Conservation (phyloP, 2,329 filamentous ascomycete genomes). For the Talaromyces sp. region DNA sequence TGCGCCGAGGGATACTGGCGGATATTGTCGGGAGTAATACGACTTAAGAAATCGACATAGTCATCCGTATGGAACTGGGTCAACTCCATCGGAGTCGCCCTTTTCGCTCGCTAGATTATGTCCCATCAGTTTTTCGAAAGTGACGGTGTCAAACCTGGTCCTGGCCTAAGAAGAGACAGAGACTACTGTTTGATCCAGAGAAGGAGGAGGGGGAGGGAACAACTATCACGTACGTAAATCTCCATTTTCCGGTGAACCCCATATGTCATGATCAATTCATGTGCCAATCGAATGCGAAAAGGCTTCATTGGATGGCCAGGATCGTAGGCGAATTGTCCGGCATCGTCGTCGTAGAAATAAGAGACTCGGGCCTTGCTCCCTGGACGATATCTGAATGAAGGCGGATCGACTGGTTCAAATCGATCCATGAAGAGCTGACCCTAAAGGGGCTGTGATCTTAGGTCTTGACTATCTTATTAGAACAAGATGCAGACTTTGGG, state of each 20-base stretch:
- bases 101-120: conserved; percentile 64
- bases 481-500: too few species aligned
- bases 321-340: conserved; percentile 96
- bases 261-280: conserved; percentile 65
- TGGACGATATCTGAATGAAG: too few species aligned
- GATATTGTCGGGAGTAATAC: conserved; percentile 98
- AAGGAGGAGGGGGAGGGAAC: too few species aligned
- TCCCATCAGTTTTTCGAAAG: neutral
- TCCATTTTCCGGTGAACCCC: conserved; percentile 67
- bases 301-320: conserved; percentile 65
- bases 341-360: conserved; percentile 98
- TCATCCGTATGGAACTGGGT: conserved; percentile 69
- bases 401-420: too few species aligned
- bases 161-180: too few species aligned
- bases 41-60: conserved; percentile 68
- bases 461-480: too few species aligned
- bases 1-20: conserved; percentile 87
- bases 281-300: conserved; percentile 62
- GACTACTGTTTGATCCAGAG: neutral
- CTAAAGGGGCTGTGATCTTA: too few species aligned
- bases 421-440: too few species aligned
- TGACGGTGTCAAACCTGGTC: too few species aligned
- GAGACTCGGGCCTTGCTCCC: conserved; percentile 52
- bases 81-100: conserved; percentile 66
- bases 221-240: conserved; percentile 53